Conservation (phyloP, 148 eudicot genomes). For the Rhododendron vialii region DNA sequence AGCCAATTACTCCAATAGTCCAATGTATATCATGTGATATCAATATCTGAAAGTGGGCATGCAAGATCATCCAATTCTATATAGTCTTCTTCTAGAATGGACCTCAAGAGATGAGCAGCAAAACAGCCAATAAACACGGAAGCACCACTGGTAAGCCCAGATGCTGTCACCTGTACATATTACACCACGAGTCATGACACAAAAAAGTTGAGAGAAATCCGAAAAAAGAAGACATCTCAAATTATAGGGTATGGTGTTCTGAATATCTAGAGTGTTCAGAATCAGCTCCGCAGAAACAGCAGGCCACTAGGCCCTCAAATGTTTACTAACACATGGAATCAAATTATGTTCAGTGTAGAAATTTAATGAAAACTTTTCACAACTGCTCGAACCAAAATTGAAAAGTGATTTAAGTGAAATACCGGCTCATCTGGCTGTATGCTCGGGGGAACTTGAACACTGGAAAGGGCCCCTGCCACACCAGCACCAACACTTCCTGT, state of each 20-base stretch:
- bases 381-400: not conserved
- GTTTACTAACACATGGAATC: not conserved
- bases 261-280: not conserved
- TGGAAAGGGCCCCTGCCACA: conserved; percentile 10
- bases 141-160: conserved; percentile 13
- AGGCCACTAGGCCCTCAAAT: not conserved
- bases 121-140: conserved; percentile 9
- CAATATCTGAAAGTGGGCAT: conserved; percentile 18
- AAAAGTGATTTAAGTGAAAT: not conserved
- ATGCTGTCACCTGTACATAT: conserved; percentile 26
- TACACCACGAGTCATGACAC: not conserved
- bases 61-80: conserved; percentile 46
- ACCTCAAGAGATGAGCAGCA: conserved; percentile 14
- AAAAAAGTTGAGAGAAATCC: not conserved
- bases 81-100: conserved; percentile 35
- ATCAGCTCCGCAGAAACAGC: not conserved
- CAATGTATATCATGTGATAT: conserved; percentile 10
- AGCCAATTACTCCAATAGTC: not conserved
- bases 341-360: not conserved
- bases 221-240: not conserved
- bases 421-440: conserved; percentile 27
- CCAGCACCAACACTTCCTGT: conserved; percentile 8
- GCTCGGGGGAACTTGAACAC: conserved; percentile 12
- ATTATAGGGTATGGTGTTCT: not conserved
- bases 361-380: not conserved